Percentiles rank a stretch among this genome's conserved stretches.
These are phyloP conservation scores for Claviceps capensis DNA, from an alignment of 2,329 filamentous ascomycete species.

Conservation along the genomic window DNA sequence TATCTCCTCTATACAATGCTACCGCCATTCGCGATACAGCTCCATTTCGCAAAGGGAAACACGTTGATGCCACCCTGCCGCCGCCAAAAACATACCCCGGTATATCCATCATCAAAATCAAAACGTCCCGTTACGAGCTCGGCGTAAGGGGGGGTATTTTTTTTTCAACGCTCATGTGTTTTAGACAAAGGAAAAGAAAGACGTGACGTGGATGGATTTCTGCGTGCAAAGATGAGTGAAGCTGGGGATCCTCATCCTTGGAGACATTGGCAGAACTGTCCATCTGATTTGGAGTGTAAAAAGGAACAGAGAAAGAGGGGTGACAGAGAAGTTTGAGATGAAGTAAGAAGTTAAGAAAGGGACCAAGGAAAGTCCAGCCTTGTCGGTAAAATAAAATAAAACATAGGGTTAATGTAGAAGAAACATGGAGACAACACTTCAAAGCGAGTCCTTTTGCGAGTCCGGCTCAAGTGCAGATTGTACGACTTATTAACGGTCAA, in stretches of 20 bases:
- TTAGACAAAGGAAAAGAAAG: constrained; percentile 5
- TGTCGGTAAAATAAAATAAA: not conserved
- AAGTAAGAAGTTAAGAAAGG: not conserved
- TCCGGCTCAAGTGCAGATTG: not conserved
- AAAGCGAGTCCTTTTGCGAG: no score
- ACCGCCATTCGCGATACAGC: not conserved
- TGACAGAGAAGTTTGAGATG: not conserved
- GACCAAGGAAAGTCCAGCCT: constrained; percentile 2
- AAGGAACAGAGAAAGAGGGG: not conserved
- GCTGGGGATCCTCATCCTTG: not conserved
- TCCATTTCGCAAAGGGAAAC: constrained; percentile 3
- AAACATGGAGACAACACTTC: not conserved
- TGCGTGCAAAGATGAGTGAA: not conserved
- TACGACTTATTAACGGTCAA: not conserved
- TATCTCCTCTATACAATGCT: constrained; percentile 4
- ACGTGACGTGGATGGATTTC: not conserved
- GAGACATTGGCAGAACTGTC: not conserved
- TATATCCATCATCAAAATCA: constrained; percentile 2
- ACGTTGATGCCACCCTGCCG: constrained; percentile 1
- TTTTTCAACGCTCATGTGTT: not conserved
- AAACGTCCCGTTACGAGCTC: constrained; percentile 1
- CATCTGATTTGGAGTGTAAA: not conserved
- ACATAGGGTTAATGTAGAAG: not conserved
- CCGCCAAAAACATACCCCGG: not conserved
- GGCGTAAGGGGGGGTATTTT: constrained; percentile 3